A percentile compares a stretch with the other conserved stretches of the same genome.
phyloP scores from a whole-genome alignment of 441 rosid genomes.

The Adansonia grandidieri region DNA sequence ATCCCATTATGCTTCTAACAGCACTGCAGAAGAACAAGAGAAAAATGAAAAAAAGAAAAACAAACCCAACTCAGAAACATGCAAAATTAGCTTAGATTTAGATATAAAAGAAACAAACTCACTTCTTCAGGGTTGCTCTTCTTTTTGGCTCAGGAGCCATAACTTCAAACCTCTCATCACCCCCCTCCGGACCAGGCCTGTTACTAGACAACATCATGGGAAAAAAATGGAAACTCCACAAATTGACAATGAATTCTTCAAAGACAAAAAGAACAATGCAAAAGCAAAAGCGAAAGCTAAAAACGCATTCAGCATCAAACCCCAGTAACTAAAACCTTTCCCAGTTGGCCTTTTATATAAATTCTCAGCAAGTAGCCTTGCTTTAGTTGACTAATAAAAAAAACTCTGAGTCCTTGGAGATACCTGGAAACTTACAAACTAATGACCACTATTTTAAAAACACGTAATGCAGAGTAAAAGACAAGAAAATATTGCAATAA shows the following conservation, averaged over 20 bases:
- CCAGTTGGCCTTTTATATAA: background rate
- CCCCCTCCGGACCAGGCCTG: background rate
- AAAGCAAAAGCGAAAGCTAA: too few relatives aligned
- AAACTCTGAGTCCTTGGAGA: background rate
- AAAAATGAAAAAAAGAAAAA: background rate
- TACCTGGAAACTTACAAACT: background rate
- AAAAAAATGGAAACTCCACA: background rate
- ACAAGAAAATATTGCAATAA: conserved; percentile 29
- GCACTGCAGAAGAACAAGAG: conserved; percentile 36
- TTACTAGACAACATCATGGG: conserved; percentile 13
- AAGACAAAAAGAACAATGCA: background rate
- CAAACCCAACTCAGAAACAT: background rate
- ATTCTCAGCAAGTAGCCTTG: background rate
- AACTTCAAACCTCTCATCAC: background rate
- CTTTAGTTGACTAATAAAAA: background rate
- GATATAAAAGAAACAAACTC: background rate
- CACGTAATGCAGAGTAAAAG: conserved; percentile 26
- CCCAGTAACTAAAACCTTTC: background rate
- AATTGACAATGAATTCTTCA: background rate
- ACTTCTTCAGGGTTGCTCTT: background rate
- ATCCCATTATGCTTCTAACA: conserved; percentile 35
- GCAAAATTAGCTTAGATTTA: background rate
- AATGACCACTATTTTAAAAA: background rate
- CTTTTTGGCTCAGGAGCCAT: conserved; percentile 9
- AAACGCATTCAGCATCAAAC: background rate